phyloP scores from a whole-genome alignment of 2,329 filamentous ascomycete species.

The Epichloe coenophiala region DNA sequence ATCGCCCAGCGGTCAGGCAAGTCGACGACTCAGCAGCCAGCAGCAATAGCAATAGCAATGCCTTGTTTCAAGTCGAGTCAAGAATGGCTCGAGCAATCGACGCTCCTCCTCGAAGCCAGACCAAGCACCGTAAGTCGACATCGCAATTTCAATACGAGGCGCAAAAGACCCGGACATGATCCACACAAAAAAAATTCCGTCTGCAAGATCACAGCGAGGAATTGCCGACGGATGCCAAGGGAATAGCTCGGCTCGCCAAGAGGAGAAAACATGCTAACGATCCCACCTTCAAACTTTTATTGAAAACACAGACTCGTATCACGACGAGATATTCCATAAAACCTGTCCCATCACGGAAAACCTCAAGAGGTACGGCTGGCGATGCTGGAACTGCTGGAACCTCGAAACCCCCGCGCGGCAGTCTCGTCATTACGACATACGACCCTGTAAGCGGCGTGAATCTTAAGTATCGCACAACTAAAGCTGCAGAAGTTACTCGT shows the following conservation, averaged over 20 bases:
- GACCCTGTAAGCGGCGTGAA: constrained; percentile 69
- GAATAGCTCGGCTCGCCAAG: no score
- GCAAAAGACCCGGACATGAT: no score
- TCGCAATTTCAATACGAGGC: neutral
- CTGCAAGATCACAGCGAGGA: no score
- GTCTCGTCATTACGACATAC: constrained; percentile 77
- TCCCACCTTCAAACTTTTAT: constrained; percentile 2
- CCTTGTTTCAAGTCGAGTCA: constrained; percentile 71
- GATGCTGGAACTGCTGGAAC: constrained; percentile 14
- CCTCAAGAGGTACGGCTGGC: constrained; percentile 15
- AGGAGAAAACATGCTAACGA: neutral
- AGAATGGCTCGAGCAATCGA: constrained; percentile 83
- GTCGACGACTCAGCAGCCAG: neutral
- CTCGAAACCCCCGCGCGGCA: constrained; percentile 46
- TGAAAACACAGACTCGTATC: constrained; percentile 60
- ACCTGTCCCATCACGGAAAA: constrained; percentile 22
- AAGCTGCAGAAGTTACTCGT: constrained; percentile 78
- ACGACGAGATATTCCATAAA: constrained; percentile 81
- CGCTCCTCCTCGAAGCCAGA: constrained; percentile 71
- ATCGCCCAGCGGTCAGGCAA: neutral
- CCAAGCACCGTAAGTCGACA: constrained; percentile 59
- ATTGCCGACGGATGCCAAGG: no score
- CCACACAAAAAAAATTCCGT: no score
- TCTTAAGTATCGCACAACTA: constrained; percentile 84
- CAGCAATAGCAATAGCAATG: constrained; percentile 36